A percentile compares a stretch with the other conserved stretches of the same genome.
Conservation (phyloP, 2,329 filamentous ascomycete species). For the Xylaria sp. region DNA sequence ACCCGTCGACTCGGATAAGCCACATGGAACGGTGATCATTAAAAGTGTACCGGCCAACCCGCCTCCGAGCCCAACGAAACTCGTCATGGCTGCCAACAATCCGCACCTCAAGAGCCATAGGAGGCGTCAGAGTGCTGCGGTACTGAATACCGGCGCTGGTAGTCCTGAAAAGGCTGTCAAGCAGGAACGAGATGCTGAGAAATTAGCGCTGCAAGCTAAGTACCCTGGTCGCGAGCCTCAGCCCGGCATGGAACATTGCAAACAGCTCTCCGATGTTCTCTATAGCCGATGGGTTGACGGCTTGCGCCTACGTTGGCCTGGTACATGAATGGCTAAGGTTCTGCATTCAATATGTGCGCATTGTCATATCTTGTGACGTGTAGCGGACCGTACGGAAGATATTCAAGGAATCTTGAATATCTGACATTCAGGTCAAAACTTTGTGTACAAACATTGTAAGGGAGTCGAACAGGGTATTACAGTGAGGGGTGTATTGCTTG, state of each 20-base stretch:
- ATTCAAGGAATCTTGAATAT: background rate
- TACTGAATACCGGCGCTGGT: constrained; percentile 43
- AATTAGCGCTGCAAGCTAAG: constrained; percentile 60
- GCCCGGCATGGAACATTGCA: constrained; percentile 90
- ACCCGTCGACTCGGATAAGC: constrained; percentile 53
- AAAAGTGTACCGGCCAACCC: constrained; percentile 56
- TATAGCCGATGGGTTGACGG: constrained; percentile 92
- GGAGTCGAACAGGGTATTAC: background rate
- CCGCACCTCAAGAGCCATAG: constrained; percentile 85
- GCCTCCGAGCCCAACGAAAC: constrained; percentile 64
- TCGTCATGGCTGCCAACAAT: constrained; percentile 83
- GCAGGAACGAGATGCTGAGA: constrained; percentile 59
- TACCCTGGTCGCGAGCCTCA: constrained; percentile 65
- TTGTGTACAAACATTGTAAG: constrained; percentile 15
- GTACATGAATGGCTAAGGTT: constrained; percentile 38
- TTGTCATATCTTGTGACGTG: background rate
- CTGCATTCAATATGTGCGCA: background rate
- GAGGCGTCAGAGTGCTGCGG: constrained; percentile 65
- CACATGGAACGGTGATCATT: constrained; percentile 67
- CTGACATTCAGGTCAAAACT: background rate
- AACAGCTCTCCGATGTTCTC: constrained; percentile 87
- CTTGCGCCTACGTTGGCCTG: constrained; percentile 76
- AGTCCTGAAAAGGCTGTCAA: constrained; percentile 46
- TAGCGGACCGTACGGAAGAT: background rate
- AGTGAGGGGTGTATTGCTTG: constrained; percentile 18